These are phyloP conservation scores for Secale cereale DNA, from an alignment of 176 grass and related monocot genomes.

Conservation along the genomic window DNA sequence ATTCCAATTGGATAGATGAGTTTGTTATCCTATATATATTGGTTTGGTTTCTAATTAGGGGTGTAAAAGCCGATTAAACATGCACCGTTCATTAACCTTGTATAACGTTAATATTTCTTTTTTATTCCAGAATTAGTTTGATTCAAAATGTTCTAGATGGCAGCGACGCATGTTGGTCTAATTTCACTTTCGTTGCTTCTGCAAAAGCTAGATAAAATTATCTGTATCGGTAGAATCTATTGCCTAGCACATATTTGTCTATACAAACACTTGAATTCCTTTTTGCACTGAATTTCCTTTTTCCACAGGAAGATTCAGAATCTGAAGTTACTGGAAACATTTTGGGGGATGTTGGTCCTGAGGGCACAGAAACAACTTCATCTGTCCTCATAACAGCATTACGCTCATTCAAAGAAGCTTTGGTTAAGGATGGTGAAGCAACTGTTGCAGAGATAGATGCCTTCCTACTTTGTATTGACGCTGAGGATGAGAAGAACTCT, in stretches of 20 bases:
- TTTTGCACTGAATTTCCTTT: not conserved
- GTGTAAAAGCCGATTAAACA: too few relatives aligned
- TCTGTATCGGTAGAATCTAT: not conserved
- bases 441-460: not conserved
- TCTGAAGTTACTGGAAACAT: not conserved
- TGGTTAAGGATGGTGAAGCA: not conserved
- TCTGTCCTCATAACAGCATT: not conserved
- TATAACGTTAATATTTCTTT: not conserved
- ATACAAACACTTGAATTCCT: not conserved
- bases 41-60: too few relatives aligned
- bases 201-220: not conserved
- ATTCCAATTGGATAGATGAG: too few relatives aligned
- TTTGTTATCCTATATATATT: too few relatives aligned
- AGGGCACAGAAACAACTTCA: not conserved
- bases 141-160: not conserved
- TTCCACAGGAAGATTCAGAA: not conserved
- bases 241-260: not conserved
- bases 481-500: not conserved
- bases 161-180: not conserved
- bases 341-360: not conserved
- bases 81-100: not conserved
- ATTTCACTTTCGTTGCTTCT: not conserved
- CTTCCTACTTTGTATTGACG: not conserved
- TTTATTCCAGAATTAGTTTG: not conserved
- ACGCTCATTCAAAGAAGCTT: not conserved